Percentiles rank a stretch among this genome's conserved stretches.
phyloP scores from a whole-genome alignment of 495 filamentous ascomycete genomes.

The Tuber microsphaerosporum region DNA sequence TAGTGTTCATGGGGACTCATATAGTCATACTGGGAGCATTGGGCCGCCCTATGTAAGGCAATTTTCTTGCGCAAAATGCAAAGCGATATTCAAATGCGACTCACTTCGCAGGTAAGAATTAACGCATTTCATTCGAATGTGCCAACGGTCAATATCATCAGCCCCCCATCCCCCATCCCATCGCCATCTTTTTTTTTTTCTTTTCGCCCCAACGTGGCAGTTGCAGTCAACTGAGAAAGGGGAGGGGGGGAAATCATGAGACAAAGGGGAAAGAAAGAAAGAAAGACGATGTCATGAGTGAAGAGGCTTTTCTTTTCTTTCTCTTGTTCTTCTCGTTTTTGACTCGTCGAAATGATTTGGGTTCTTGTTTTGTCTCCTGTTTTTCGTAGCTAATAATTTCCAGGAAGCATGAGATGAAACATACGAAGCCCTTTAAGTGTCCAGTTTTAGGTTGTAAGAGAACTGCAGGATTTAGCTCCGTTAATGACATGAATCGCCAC shows the following conservation, averaged over 20 bases:
- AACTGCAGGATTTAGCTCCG: constrained; percentile 63
- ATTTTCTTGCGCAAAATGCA: constrained; percentile 29
- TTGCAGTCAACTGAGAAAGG: not conserved
- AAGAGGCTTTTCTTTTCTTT: not conserved
- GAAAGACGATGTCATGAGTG: not conserved
- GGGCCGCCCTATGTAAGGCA: constrained; percentile 26
- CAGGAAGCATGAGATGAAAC: constrained; percentile 76
- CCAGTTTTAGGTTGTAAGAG: constrained; percentile 54
- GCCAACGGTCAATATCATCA: not conserved
- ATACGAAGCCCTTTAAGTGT: constrained; percentile 68
- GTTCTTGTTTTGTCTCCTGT: constrained; percentile 16
- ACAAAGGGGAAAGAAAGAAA: not conserved
- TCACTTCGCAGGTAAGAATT: constrained; percentile 39
- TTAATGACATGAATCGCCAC: constrained; percentile 72
- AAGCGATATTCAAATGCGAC: constrained; percentile 34
- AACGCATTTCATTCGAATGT: constrained; percentile 14
- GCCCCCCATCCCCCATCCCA: not conserved
- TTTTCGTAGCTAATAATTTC: constrained; percentile 13
- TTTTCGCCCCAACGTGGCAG: not conserved
- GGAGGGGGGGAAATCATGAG: too few relatives aligned
- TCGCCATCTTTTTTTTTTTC: not conserved
- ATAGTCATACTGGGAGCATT: constrained; percentile 28
- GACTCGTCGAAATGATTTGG: not conserved
- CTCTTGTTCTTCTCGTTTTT: not conserved
- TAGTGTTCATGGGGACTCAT: constrained; percentile 23